Evolutionary conservation across 805 yeast species (phyloP).

Genomic region (Yamadazyma nakazawae): DNA sequence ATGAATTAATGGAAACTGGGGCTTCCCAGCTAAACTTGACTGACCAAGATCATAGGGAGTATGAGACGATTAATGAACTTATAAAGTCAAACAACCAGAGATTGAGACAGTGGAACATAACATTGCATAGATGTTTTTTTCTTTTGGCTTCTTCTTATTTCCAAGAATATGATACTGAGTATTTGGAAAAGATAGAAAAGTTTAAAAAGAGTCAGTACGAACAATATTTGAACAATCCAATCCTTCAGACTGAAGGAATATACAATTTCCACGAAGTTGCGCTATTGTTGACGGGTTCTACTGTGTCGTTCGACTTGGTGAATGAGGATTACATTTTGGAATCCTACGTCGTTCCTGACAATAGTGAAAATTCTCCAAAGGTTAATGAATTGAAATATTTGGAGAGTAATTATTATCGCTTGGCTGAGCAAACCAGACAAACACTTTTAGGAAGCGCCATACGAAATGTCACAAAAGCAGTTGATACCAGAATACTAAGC

Average conservation of each 20-base stretch:
- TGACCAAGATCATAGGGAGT: conserved; percentile 8
- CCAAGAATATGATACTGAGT: conserved; percentile 44
- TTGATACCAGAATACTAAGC: conserved; percentile 20
- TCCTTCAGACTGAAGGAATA: neutral
- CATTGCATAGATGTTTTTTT: conserved; percentile 74
- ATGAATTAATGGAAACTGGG: conserved; percentile 7
- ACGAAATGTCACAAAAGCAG: conserved; percentile 23
- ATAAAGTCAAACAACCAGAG: conserved; percentile 24
- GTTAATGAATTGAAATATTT: conserved; percentile 17
- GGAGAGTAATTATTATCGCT: conserved; percentile 29
- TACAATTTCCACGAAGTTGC: conserved; percentile 2
- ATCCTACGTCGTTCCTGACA: neutral
- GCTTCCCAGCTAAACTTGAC: conserved; percentile 8
- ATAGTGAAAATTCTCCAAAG: conserved; percentile 1
- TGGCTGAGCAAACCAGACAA: conserved; percentile 36
- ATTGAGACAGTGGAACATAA: conserved; percentile 51
- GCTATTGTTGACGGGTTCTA: neutral
- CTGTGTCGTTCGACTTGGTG: neutral
- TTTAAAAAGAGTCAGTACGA: neutral
- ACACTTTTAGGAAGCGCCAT: conserved; percentile 30
- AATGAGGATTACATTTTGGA: neutral
- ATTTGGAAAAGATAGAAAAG: conserved; percentile 14
- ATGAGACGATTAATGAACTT: conserved; percentile 21
- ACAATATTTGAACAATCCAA: neutral
- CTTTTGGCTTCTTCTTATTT: conserved; percentile 72